phyloP scores from a whole-genome alignment of 768 basidiomycete genomes.

The Strobilomyces confusus region DNA sequence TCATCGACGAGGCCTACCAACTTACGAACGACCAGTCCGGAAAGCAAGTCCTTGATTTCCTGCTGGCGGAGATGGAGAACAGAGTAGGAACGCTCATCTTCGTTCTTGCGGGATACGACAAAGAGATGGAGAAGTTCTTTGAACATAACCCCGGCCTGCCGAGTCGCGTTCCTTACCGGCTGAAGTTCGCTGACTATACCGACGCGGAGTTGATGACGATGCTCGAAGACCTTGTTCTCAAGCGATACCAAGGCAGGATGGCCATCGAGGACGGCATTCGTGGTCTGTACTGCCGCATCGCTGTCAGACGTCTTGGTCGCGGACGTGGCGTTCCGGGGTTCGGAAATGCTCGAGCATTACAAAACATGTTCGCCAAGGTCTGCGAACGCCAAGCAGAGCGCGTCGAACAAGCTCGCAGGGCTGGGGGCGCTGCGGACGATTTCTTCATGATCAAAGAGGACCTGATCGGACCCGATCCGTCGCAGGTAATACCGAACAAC shows the following conservation, averaged over 20 bases:
- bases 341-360: conserved; percentile 62
- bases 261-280: conserved; percentile 48
- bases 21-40: conserved; percentile 49
- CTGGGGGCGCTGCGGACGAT: conserved; percentile 43
- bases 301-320: conserved; percentile 15
- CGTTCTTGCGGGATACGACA: conserved; percentile 68
- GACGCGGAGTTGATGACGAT: conserved; percentile 55
- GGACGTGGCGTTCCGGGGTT: conserved; percentile 43
- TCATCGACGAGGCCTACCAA: conserved; percentile 75
- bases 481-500: conserved; percentile 42
- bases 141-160: conserved; percentile 69
- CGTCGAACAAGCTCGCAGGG: conserved; percentile 37
- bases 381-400: conserved; percentile 52
- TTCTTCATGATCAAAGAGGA: conserved; percentile 51
- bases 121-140: conserved; percentile 75
- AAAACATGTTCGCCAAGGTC: conserved; percentile 46
- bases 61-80: conserved; percentile 76
- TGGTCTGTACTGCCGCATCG: conserved; percentile 48
- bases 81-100: conserved; percentile 61
- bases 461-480: conserved; percentile 63
- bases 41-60: conserved; percentile 59
- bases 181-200: conserved; percentile 61
- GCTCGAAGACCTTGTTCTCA: conserved; percentile 45
- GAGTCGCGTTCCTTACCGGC: conserved; percentile 60
- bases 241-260: conserved; percentile 48